Percentiles rank a stretch among this genome's conserved stretches.
Conservation (phyloP, 2,329 filamentous ascomycete species). For the Aspergillus amoenus region DNA sequence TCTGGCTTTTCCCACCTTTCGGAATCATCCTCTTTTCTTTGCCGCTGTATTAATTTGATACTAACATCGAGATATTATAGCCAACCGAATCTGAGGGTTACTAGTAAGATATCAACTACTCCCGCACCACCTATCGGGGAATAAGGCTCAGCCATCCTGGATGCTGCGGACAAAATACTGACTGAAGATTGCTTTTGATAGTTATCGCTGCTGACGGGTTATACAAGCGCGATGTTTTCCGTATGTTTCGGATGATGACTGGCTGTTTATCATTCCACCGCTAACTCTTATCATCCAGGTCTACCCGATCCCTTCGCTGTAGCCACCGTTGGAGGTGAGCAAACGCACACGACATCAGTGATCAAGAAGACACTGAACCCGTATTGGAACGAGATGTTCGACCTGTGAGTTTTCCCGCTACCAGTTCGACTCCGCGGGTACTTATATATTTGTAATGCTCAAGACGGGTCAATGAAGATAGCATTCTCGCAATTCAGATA, state of each 20-base stretch:
- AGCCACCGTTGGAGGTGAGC: conserved; percentile 93
- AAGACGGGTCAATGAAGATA: conserved; percentile 89
- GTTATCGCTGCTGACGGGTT: conserved; percentile 98
- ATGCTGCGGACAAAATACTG: conserved; percentile 17
- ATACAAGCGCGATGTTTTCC: conserved; percentile 98
- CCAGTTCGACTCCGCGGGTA: neutral
- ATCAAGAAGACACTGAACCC: conserved; percentile 97
- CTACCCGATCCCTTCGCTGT: conserved; percentile 98
- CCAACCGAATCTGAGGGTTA: conserved; percentile 86
- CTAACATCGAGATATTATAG: conserved; percentile 44
- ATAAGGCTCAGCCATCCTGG: neutral
- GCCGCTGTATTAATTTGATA: conserved; percentile 3
- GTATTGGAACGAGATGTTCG: conserved; percentile 99
- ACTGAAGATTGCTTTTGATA: conserved; percentile 44
- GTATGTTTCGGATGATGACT: conserved; percentile 57
- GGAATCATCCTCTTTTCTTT: neutral
- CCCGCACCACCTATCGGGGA: neutral
- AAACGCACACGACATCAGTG: conserved; percentile 96
- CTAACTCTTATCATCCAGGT: conserved; percentile 54
- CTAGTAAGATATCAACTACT: conserved; percentile 62
- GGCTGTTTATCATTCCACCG: conserved; percentile 3
- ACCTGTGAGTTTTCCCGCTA: conserved; percentile 67
- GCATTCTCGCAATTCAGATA: conserved; percentile 95
- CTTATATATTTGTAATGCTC: conserved; percentile 11
- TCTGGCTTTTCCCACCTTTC: conserved; percentile 1